These are phyloP conservation scores for Boletus rex-veris DNA, from an alignment of 768 basidiomycete genomes.

Conservation along the genomic window DNA sequence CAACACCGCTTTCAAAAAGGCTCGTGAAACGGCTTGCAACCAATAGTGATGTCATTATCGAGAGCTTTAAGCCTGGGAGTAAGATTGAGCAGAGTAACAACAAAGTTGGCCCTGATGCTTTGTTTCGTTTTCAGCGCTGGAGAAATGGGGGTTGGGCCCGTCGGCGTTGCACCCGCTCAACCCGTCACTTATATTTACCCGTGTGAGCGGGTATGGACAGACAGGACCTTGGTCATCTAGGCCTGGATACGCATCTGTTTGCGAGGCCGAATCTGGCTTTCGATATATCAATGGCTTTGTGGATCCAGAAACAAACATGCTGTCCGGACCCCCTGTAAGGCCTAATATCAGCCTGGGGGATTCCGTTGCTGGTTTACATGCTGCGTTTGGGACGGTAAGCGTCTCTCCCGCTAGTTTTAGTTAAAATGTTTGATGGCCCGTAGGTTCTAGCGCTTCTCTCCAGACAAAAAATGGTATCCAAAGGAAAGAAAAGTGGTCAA, in stretches of 20 bases:
- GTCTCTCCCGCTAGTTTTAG: neutral
- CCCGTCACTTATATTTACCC: constrained; percentile 86
- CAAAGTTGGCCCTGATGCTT: neutral
- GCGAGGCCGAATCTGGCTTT: constrained; percentile 74
- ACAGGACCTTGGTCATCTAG: constrained; percentile 70
- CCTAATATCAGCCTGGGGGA: constrained; percentile 74
- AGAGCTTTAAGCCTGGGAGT: constrained; percentile 79
- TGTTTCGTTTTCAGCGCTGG: constrained; percentile 46
- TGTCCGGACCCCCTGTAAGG: constrained; percentile 61
- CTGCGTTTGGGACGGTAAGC: constrained; percentile 67
- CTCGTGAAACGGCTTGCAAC: constrained; percentile 59
- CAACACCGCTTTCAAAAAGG: constrained; percentile 31
- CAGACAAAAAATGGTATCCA: constrained; percentile 34
- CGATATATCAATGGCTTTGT: constrained; percentile 68
- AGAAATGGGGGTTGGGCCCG: constrained; percentile 67
- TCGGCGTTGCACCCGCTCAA: constrained; percentile 64
- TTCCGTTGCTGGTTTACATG: constrained; percentile 67
- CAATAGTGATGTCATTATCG: constrained; percentile 63
- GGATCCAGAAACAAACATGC: constrained; percentile 47
- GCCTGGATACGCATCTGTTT: constrained; percentile 71
- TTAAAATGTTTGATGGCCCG: neutral
- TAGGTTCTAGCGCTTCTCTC: constrained; percentile 62
- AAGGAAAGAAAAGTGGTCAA: constrained; percentile 37
- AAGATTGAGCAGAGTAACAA: constrained; percentile 13
- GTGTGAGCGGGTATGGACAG: constrained; percentile 75